Base-by-base conservation (phyloP, 164 flowering plant genomes). In the Aristolochia californica region DNA sequence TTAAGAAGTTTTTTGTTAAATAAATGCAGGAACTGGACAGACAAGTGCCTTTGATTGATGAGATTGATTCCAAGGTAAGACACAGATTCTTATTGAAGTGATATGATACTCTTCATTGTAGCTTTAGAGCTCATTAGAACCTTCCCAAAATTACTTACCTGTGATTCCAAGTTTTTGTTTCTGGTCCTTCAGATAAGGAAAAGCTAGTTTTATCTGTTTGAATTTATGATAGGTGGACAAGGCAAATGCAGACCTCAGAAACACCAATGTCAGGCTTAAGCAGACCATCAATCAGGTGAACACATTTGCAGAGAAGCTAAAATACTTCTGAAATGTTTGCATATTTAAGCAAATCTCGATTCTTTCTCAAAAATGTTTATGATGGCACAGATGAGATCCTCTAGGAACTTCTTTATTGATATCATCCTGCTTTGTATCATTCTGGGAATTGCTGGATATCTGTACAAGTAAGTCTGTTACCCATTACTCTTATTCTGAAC, bases 1-100 rank as follows among this genome's bases (percentile, higher is more conserved):
- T 20, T 17, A 13, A 0, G 30, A 53, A 11, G 24, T 17, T 16
- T 57, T 13, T 45, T 60, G 56, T 62, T 28, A 34, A 34, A 34
- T 5, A 34, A 51, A 20, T 77, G 77, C 83, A 88, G 98, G 98
- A 91, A 75, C 22, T 91, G 68, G 95, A 88, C 69, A 83, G 87
- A 69, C 98, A 91, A 77, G 96, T 91, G 58, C 96, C 98, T 59
- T 65, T 91, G 70, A 79, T 88, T 77, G 96, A 91, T 74, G 96
- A 86, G 76, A 91, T 91, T 61, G 98, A 88, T 60, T 59, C 82
- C 45, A 91, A 91, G 93, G 98, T 91, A 34, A 61, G 68, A 60
- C n/a, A 12, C 10, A 8, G 10, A 34, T 34, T 34, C 40, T 34
- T 7, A 34, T 34, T 34, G 40, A 34, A 34, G 40, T 2, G 40